Conservation (phyloP, 202 grass and related monocot species). For the Bolboschoenoplectus hybrid region DNA sequence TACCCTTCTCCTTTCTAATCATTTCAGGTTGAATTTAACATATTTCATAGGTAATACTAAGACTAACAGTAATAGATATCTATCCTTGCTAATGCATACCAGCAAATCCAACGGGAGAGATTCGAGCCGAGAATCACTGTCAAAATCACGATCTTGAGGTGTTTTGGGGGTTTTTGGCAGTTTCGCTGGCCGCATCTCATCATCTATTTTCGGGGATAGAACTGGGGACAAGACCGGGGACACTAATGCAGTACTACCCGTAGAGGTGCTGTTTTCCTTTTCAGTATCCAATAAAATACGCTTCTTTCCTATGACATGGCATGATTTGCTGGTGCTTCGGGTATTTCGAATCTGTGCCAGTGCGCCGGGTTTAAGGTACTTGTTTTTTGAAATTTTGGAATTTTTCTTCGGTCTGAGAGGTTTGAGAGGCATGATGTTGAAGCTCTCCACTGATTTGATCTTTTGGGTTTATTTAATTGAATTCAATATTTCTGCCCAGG, state of each 20-base stretch:
- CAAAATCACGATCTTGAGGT: conserved; percentile 57
- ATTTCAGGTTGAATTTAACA: background rate
- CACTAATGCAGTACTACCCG: conserved; percentile 26
- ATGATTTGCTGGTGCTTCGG: conserved; percentile 64
- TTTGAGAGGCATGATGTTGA: conserved; percentile 45
- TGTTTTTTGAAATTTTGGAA: conserved; percentile 65
- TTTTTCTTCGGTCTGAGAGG: conserved; percentile 74
- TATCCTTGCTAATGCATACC: conserved; percentile 46
- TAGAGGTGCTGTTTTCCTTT: conserved; percentile 49
- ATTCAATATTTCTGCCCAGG: background rate
- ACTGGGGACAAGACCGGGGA: conserved; percentile 33
- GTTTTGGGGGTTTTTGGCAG: conserved; percentile 68
- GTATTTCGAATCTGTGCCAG: conserved; percentile 81
- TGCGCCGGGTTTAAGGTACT: conserved; percentile 86
- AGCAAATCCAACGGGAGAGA: conserved; percentile 82
- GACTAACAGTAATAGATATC: conserved; percentile 34
- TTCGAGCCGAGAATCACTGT: conserved; percentile 76
- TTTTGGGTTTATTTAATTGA: conserved; percentile 4
- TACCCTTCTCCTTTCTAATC: background rate
- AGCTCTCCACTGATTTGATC: background rate
- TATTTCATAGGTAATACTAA: background rate
- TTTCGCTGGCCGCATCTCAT: conserved; percentile 46
- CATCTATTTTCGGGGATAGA: conserved; percentile 47
- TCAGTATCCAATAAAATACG: conserved; percentile 68
- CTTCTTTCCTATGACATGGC: conserved; percentile 80